phyloP scores from a whole-genome alignment of 2,329 filamentous ascomycete species.

The Triangularia verruculosa region DNA sequence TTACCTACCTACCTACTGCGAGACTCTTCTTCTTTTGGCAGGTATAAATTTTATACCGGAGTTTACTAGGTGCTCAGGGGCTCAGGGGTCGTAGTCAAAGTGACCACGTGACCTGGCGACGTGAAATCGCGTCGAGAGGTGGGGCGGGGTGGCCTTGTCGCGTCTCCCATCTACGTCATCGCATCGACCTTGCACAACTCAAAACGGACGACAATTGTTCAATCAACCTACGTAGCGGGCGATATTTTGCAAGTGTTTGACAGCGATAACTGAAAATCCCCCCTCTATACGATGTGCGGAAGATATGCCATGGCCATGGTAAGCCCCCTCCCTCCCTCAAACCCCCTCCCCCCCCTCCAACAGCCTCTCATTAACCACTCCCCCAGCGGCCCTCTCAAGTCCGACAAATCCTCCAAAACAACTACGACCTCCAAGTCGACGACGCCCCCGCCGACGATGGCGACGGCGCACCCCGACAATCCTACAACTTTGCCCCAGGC shows the following conservation, averaged over 20 bases:
- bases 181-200: background rate
- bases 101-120: slow-evolving; percentile 25
- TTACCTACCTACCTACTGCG: too few species aligned
- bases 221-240: background rate
- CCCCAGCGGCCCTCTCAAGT: slow-evolving; percentile 72
- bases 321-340: slow-evolving; percentile 21
- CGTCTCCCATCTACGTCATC: background rate
- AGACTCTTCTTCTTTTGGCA: too few species aligned
- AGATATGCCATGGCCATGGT: slow-evolving; percentile 38
- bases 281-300: slow-evolving; percentile 33
- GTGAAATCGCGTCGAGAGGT: background rate
- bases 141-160: background rate
- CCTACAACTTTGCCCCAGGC: slow-evolving; percentile 90
- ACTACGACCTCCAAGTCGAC: slow-evolving; percentile 70
- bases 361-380: background rate
- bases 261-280: background rate
- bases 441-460: slow-evolving; percentile 69
- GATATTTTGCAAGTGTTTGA: background rate
- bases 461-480: slow-evolving; percentile 61
- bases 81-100: background rate
- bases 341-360: background rate
- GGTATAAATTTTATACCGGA: too few species aligned
- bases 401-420: slow-evolving; percentile 62
- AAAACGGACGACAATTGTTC: background rate
- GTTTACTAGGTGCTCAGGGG: too few species aligned